phyloP scores from a whole-genome alignment of 371 early-diverging fungal species.

The Syncephalastrum racemosum region DNA sequence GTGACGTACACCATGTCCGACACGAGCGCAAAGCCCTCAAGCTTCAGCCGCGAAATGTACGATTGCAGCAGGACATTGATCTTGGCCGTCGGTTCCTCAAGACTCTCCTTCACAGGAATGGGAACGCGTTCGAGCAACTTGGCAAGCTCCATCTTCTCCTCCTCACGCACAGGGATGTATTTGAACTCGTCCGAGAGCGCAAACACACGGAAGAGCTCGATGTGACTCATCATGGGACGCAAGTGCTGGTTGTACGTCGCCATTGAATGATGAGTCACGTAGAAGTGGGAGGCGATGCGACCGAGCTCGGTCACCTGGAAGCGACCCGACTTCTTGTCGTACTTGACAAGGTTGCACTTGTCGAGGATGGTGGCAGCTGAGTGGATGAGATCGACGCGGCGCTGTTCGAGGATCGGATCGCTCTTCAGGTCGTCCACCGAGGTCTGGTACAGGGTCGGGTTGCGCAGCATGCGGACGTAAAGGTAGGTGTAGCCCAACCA shows the following conservation, averaged over 20 bases:
- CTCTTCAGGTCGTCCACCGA: constrained; percentile 68
- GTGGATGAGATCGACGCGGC: constrained; percentile 89
- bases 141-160: constrained; percentile 92
- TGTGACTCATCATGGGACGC: constrained; percentile 87
- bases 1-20: constrained; percentile 97
- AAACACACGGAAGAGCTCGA: constrained; percentile 92
- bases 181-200: constrained; percentile 92
- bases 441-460: constrained; percentile 83
- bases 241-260: constrained; percentile 91
- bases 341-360: constrained; percentile 87
- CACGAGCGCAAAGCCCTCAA: constrained; percentile 94
- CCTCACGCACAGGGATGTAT: constrained; percentile 93
- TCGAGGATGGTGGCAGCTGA: constrained; percentile 85
- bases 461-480: constrained; percentile 94
- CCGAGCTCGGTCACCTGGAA: constrained; percentile 93
- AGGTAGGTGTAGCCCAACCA: constrained; percentile 98
- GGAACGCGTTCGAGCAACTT: constrained; percentile 94
- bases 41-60: constrained; percentile 87
- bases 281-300: constrained; percentile 95
- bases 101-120: constrained; percentile 87
- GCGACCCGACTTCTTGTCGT: constrained; percentile 88
- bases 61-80: constrained; percentile 95
- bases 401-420: constrained; percentile 85
- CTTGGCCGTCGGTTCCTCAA: constrained; percentile 93
- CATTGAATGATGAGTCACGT: constrained; percentile 90